Evolutionary conservation across 2,329 filamentous ascomycete genomes (phyloP).

Genomic region (Fusarium ramigenum): DNA sequence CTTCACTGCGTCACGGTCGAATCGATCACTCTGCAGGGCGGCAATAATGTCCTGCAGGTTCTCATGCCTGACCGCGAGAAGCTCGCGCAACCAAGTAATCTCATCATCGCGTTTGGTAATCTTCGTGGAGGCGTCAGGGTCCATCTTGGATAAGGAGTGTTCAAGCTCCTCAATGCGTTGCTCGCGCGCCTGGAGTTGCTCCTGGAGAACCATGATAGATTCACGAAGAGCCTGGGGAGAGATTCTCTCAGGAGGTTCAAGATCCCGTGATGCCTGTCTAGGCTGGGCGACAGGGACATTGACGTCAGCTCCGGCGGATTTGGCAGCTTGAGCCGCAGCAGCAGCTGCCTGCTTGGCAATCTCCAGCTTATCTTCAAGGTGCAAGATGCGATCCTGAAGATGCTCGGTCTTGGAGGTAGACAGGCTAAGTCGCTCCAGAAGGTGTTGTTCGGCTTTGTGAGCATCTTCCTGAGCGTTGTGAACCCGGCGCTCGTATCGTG

Average conservation of each 20-base stretch:
- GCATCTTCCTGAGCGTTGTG: conserved; percentile 82
- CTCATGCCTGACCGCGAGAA: conserved; percentile 87
- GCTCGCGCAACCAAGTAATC: conserved; percentile 92
- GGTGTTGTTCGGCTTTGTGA: conserved; percentile 79
- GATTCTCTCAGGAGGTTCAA: conserved; percentile 80
- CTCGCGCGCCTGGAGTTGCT: conserved; percentile 95
- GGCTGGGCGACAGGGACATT: conserved; percentile 34
- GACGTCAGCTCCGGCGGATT: conserved; percentile 60
- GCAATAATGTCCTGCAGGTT: conserved; percentile 93
- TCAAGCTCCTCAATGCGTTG: conserved; percentile 88
- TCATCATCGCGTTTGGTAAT: conserved; percentile 93
- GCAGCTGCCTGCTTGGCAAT: conserved; percentile 88
- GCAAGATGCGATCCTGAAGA: conserved; percentile 83
- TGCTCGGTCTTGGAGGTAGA: conserved; percentile 87
- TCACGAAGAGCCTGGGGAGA: conserved; percentile 94
- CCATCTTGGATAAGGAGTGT: conserved; percentile 71
- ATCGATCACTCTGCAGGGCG: conserved; percentile 77
- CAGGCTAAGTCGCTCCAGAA: conserved; percentile 82
- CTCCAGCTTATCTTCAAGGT: conserved; percentile 90
- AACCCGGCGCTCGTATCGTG: conserved; percentile 78
- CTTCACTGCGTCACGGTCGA: conserved; percentile 81
- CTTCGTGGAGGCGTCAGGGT: conserved; percentile 81
- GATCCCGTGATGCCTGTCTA: conserved; percentile 46
- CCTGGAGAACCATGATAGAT: conserved; percentile 94
- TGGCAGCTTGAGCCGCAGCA: conserved; percentile 81